phyloP scores from a whole-genome alignment of 345 rosid species.

The Erysimum cheiranthoides region DNA sequence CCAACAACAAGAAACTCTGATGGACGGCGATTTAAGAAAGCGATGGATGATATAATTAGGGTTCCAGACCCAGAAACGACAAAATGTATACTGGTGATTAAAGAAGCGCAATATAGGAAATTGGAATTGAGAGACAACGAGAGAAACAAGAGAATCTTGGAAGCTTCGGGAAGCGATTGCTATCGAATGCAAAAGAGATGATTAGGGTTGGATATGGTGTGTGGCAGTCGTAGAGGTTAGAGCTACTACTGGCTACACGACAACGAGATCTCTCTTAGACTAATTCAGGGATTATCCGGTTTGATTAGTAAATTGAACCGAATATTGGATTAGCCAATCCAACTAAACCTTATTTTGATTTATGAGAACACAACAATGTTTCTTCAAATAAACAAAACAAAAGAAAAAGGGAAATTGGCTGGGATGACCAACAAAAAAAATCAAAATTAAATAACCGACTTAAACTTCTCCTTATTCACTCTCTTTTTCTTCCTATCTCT shows the following conservation, averaged over 20 bases:
- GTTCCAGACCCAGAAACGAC: constrained; percentile 7
- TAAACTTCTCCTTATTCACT: no score
- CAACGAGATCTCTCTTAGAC: neutral
- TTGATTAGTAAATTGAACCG: neutral
- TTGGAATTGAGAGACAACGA: neutral
- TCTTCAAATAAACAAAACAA: neutral
- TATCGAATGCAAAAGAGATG: neutral
- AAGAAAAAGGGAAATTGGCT: no score
- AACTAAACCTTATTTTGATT: neutral
- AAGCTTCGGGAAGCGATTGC: constrained; percentile 17
- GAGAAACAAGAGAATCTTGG: neutral
- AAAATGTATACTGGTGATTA: neutral
- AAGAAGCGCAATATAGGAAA: neutral
- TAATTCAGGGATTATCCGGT: no score
- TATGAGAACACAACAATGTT: neutral
- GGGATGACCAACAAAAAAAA: no score
- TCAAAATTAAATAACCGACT: no score
- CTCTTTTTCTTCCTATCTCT: no score
- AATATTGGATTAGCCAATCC: neutral
- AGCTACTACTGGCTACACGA: constrained; percentile 28
- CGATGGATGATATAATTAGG: constrained; percentile 35
- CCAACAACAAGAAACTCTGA: constrained; percentile 17
- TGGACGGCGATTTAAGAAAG: constrained; percentile 35
- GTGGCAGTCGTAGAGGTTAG: constrained; percentile 30
- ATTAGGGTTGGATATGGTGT: constrained; percentile 28